A percentile compares a stretch with the other conserved stretches of the same genome.
Conservation (phyloP, 768 basidiomycete species). For the Phylloporus sp. region DNA sequence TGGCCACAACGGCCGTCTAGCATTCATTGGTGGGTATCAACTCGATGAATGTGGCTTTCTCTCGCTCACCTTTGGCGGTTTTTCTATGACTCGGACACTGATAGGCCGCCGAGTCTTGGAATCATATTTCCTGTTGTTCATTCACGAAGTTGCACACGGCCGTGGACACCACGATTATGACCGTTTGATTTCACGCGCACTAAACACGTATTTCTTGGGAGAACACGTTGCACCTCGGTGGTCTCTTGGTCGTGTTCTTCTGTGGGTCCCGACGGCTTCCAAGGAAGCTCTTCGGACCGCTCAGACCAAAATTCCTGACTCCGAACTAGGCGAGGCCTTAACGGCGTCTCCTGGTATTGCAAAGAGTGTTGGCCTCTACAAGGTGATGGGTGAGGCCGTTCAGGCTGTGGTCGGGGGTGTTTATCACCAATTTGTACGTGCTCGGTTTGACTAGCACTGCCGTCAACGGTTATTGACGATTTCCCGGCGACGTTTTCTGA, state of each 20-base stretch:
- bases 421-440: conserved; percentile 74
- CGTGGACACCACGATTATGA: conserved; percentile 53
- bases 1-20: conserved; percentile 70
- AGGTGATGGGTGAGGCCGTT: conserved; percentile 74
- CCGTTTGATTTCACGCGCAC: conserved; percentile 48
- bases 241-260: conserved; percentile 68
- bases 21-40: conserved; percentile 57
- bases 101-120: conserved; percentile 75
- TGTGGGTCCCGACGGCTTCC: conserved; percentile 64
- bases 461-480: background rate
- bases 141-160: conserved; percentile 51
- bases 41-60: background rate
- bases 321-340: conserved; percentile 29
- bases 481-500: conserved; percentile 5
- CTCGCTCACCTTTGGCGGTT: background rate
- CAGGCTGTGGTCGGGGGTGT: conserved; percentile 74
- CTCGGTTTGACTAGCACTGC: conserved; percentile 21
- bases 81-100: background rate
- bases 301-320: conserved; percentile 15
- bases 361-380: conserved; percentile 63
- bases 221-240: conserved; percentile 73
- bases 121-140: conserved; percentile 69
- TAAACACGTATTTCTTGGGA: conserved; percentile 71
- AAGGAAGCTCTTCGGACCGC: conserved; percentile 30
- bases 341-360: conserved; percentile 34